Evolutionary conservation across 495 filamentous ascomycete genomes (phyloP), one percentile per base, ranked within the genome.

Genomic region (Penicillium maclennaniae): DNA sequence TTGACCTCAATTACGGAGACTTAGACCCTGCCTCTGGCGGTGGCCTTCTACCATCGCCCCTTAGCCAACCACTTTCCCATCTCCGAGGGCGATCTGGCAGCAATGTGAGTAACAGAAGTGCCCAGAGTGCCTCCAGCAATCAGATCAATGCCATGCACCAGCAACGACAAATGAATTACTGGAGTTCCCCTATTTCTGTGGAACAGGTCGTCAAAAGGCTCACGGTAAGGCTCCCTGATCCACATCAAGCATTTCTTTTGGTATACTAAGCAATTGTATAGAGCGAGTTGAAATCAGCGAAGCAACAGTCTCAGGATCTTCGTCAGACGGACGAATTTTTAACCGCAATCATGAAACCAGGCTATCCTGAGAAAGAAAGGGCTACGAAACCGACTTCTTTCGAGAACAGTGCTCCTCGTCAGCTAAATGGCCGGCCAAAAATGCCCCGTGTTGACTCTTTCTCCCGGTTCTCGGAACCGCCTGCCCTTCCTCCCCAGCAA

Each of bases 181-280:
- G 90, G 86, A 79, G 92, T 54, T 88, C 87, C 15, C 88, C 91
- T 2, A 85, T 96, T 31, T 92, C 91, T 9, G 91, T 95, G 46
- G 93, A 98, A 60, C 89, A 96, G 56, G 89, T 98, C 36, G 89
- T 96, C 28, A 97, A 97, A 68, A 87, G 85, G 65, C 80, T 98
- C 40, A 89, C 89, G 57, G 93, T 97, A 81, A 79, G 88, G 77
- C 45, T 31, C 15, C 39, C 34, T 20, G 16, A 42, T 23, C 23
- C 7, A 26, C 51, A 0, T 15, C 7, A 28, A 1, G 12, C 7
- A 6, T 14, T 23, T 20, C 6, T 6, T 12, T 43, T 17, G 15
- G 6, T 26, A 28, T 43, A 41, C 48, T 50, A n/a, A 50, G 20
- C 27, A 16, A 47, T 16, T 7, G 45, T 34, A 14, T 38, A 98